Evolutionary conservation across 257 asterid species (phyloP).

Genomic region (Solanum chilense): DNA sequence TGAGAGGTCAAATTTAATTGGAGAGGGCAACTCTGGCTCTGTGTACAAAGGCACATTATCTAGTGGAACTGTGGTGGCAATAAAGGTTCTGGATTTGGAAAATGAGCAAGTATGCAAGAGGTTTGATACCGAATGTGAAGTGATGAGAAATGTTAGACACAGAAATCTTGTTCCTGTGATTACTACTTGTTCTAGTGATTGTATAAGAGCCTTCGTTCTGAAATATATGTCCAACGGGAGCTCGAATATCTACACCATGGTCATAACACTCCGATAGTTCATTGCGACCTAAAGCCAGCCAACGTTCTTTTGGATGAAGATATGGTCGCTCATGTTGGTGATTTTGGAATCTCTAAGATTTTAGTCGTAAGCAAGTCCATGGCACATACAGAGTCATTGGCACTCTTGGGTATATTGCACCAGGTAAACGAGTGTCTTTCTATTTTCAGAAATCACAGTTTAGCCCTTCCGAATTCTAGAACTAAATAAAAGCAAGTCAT

Average conservation of each 20-base stretch:
- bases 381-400: slow-evolving; percentile 13
- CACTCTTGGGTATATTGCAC: slow-evolving; percentile 30
- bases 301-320: slow-evolving; percentile 25
- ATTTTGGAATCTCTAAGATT: slow-evolving; percentile 30
- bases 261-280: slow-evolving; percentile 8
- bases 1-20: too few relatives aligned
- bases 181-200: slow-evolving; percentile 12
- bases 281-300: slow-evolving; percentile 25
- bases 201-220: slow-evolving; percentile 13
- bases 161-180: slow-evolving; percentile 22
- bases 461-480: neutral
- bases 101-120: slow-evolving; percentile 7
- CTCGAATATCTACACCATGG: slow-evolving; percentile 29
- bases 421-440: slow-evolving; percentile 6
- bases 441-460: neutral
- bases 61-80: slow-evolving; percentile 8
- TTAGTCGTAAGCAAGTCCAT: neutral
- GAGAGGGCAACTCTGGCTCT: too few relatives aligned
- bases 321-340: neutral
- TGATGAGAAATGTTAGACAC: slow-evolving; percentile 14
- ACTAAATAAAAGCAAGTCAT: neutral
- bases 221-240: slow-evolving; percentile 29
- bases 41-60: slow-evolving; percentile 9
- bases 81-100: slow-evolving; percentile 14
- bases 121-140: slow-evolving; percentile 23